phyloP scores from a whole-genome alignment of 768 basidiomycete species.

The Imleria badia region DNA sequence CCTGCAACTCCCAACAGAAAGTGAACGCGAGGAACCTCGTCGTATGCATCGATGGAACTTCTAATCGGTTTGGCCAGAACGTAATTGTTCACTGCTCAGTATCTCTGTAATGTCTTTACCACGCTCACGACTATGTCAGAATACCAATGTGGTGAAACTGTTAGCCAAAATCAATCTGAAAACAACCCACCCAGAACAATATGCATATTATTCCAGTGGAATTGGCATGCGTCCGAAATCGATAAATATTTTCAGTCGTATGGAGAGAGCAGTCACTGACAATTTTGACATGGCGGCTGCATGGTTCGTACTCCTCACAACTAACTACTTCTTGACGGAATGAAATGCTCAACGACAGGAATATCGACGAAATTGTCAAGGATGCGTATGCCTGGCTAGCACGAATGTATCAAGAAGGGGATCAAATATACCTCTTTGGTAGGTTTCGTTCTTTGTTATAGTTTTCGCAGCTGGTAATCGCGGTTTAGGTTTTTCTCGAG shows the following conservation, averaged over 20 bases:
- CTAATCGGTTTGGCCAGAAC: constrained; percentile 23
- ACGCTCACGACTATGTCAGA: constrained; percentile 25
- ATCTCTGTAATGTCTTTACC: not conserved
- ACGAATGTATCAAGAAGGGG: too few relatives aligned
- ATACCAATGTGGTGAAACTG: constrained; percentile 40
- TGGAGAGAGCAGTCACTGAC: constrained; percentile 19
- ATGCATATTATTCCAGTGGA: constrained; percentile 39
- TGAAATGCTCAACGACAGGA: constrained; percentile 21
- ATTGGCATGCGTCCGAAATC: constrained; percentile 37
- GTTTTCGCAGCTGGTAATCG: not conserved
- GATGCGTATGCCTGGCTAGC: constrained; percentile 36
- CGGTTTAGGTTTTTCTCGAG: constrained; percentile 40
- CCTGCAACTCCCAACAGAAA: constrained; percentile 10
- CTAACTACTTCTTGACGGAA: not conserved
- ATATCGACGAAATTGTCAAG: constrained; percentile 35
- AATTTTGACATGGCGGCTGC: too few relatives aligned
- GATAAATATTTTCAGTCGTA: constrained; percentile 22
- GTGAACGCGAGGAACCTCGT: too few relatives aligned
- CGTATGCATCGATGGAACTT: too few relatives aligned
- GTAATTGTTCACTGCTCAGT: constrained; percentile 2
- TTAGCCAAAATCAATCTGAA: constrained; percentile 29
- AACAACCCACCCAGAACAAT: constrained; percentile 20
- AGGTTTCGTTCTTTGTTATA: not conserved
- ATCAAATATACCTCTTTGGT: too few relatives aligned
- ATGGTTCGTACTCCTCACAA: constrained; percentile 26